These are phyloP conservation scores for Perilla frutescens DNA, from an alignment of 257 asterid species.

Conservation along the genomic window DNA sequence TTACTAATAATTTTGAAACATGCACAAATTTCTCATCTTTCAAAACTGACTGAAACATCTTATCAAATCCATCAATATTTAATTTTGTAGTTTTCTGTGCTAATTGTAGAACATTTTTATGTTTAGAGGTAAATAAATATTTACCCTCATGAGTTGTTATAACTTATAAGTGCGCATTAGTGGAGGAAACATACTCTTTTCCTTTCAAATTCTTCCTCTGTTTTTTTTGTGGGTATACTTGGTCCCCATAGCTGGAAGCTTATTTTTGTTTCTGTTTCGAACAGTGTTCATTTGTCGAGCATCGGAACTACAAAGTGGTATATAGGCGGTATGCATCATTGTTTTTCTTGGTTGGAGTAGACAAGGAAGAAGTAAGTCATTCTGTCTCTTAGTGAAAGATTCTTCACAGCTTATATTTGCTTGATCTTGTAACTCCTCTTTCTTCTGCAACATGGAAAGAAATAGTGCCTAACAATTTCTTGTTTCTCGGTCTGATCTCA, in stretches of 20 bases:
- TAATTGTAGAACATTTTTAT: not conserved
- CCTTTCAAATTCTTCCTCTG: not conserved
- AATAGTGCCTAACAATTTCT: not conserved
- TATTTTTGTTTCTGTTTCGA: conserved; percentile 29
- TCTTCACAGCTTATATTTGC: not conserved
- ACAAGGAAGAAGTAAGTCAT: conserved; percentile 89
- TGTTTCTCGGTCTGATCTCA: not conserved
- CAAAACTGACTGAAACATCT: conserved; percentile 1
- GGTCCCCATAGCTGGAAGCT: conserved; percentile 7
- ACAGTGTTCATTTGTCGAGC: conserved; percentile 99
- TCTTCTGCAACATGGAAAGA: conserved; percentile 16
- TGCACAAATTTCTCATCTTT: not conserved
- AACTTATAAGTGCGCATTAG: not conserved
- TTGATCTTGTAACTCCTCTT: conserved; percentile 17
- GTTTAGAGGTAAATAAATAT: not conserved
- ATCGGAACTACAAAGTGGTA: conserved; percentile 90
- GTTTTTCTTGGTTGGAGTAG: conserved; percentile 97
- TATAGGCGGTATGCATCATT: conserved; percentile 92
- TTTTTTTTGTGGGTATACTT: not conserved
- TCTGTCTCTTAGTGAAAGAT: conserved; percentile 14
- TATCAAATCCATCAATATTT: conserved; percentile 10
- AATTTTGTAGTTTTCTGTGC: not conserved
- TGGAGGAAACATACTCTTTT: conserved; percentile 1
- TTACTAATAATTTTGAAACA: not conserved
- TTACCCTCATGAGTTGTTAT: not conserved